These are phyloP conservation scores for Synchytrium microbalum DNA, from an alignment of 371 early-diverging fungal genomes.

Conservation along the genomic window DNA sequence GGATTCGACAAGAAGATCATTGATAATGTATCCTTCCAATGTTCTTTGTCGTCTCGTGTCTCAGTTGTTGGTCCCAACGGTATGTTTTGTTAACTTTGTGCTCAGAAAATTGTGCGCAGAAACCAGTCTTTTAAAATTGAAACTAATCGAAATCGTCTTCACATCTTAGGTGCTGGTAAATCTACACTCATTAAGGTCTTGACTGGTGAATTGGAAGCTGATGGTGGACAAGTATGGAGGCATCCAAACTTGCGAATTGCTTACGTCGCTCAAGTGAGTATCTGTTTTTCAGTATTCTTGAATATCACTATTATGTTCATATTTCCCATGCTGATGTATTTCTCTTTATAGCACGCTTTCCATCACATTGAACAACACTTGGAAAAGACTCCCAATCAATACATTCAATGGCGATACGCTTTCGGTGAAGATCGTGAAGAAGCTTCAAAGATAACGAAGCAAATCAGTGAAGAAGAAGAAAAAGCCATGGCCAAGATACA, in stretches of 20 bases:
- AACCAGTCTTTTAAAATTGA: too few species aligned
- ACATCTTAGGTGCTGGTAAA: conserved; percentile 62
- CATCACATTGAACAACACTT: conserved; percentile 76
- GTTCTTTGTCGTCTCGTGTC: conserved; percentile 59
- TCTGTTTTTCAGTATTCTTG: not conserved
- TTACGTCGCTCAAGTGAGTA: conserved; percentile 66
- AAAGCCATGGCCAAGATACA: conserved; percentile 55
- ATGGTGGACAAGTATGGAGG: conserved; percentile 59
- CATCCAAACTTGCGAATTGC: conserved; percentile 71
- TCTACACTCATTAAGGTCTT: conserved; percentile 77
- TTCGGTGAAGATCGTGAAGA: conserved; percentile 75
- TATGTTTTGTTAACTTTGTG: too few species aligned
- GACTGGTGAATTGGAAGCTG: conserved; percentile 60
- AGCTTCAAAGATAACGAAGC: conserved; percentile 62
- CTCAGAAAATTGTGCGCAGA: too few species aligned
- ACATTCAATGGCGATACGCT: conserved; percentile 80
- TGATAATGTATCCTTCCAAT: conserved; percentile 50
- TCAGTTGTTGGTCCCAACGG: conserved; percentile 70
- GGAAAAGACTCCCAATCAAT: conserved; percentile 71
- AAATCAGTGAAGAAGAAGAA: conserved; percentile 58
- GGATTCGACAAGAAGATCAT: conserved; percentile 46
- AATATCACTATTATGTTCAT: not conserved
- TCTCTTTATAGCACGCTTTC: conserved; percentile 73
- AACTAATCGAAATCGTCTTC: conserved; percentile 8
- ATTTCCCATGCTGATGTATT: not conserved